These are phyloP conservation scores for Tolypocladium sp. DNA, from an alignment of 2,329 filamentous ascomycete genomes.

Conservation along the genomic window DNA sequence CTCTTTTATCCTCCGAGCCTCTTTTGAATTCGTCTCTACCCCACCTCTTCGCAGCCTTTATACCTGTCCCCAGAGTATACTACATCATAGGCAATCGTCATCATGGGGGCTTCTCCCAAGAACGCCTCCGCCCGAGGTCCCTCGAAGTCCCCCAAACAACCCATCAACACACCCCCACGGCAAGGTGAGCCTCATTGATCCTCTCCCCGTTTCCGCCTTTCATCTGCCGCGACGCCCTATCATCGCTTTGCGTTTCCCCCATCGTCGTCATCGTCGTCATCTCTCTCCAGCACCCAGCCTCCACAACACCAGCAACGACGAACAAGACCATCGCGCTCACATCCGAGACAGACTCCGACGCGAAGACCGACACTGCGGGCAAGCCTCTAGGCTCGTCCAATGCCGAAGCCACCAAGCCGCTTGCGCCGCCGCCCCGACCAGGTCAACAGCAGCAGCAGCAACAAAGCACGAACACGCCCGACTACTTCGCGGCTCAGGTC, in stretches of 20 bases:
- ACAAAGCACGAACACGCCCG: slow-evolving; percentile 44
- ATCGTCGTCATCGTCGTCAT: slow-evolving; percentile 7
- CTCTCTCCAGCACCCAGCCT: not conserved
- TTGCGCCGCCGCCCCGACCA: slow-evolving; percentile 63
- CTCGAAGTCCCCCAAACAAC: slow-evolving; percentile 39
- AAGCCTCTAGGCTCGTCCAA: slow-evolving; percentile 43
- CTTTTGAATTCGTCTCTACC: slow-evolving; percentile 8
- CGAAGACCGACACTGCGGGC: slow-evolving; percentile 34
- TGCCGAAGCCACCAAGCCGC: slow-evolving; percentile 53
- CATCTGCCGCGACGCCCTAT: slow-evolving; percentile 7
- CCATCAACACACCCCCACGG: slow-evolving; percentile 30
- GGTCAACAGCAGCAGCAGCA: slow-evolving; percentile 30
- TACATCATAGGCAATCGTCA: slow-evolving; percentile 40
- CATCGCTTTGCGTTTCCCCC: slow-evolving; percentile 7
- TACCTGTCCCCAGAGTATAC: slow-evolving; percentile 23
- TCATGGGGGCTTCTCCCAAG: slow-evolving; percentile 37
- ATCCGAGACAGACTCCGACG: slow-evolving; percentile 29
- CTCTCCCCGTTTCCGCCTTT: slow-evolving; percentile 4
- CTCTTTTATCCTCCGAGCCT: slow-evolving; percentile 12
- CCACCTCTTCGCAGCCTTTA: slow-evolving; percentile 16
- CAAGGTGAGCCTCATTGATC: slow-evolving; percentile 30
- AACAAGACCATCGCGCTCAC: slow-evolving; percentile 1
- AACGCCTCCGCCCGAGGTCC: slow-evolving; percentile 29
- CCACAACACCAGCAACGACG: not conserved
- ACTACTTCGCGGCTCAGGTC: slow-evolving; percentile 58